Percentiles rank a stretch among this genome's conserved stretches.
Conservation (phyloP, 2,329 filamentous ascomycete species). For the Diplodia scrobiculata region DNA sequence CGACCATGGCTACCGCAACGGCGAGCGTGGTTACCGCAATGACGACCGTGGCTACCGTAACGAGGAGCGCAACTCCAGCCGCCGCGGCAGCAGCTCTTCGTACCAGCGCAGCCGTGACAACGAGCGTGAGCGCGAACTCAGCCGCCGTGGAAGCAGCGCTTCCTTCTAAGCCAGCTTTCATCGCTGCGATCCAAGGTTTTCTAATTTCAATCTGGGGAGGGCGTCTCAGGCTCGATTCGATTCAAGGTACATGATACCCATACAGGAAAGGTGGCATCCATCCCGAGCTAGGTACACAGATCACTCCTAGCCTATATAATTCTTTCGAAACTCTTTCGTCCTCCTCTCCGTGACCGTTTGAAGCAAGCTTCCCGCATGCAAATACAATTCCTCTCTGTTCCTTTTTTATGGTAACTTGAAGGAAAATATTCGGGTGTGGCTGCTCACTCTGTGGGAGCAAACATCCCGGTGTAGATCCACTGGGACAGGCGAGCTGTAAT, state of each 20-base stretch:
- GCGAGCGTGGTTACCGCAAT: too few species aligned
- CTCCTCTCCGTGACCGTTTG: neutral
- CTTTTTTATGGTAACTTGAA: neutral
- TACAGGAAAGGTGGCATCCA: neutral
- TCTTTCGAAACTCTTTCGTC: neutral
- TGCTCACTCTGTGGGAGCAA: too few species aligned
- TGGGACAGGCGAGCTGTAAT: neutral
- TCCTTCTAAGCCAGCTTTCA: neutral
- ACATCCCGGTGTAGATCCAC: too few species aligned
- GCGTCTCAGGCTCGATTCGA: neutral
- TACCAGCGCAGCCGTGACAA: neutral
- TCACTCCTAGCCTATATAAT: neutral
- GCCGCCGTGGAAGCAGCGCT: neutral
- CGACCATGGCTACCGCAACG: neutral
- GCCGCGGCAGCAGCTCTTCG: too few species aligned
- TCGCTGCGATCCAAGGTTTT: neutral
- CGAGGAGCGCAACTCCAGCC: too few species aligned
- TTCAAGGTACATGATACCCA: slow-evolving; percentile 12
- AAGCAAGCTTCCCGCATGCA: neutral
- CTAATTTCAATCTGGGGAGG: neutral
- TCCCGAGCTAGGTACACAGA: slow-evolving; percentile 2
- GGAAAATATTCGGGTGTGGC: neutral
- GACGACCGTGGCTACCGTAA: neutral
- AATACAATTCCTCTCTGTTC: neutral
- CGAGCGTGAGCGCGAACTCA: neutral